Base-by-base conservation (phyloP, 2,329 filamentous ascomycete species). In the Fusarium sp. region DNA sequence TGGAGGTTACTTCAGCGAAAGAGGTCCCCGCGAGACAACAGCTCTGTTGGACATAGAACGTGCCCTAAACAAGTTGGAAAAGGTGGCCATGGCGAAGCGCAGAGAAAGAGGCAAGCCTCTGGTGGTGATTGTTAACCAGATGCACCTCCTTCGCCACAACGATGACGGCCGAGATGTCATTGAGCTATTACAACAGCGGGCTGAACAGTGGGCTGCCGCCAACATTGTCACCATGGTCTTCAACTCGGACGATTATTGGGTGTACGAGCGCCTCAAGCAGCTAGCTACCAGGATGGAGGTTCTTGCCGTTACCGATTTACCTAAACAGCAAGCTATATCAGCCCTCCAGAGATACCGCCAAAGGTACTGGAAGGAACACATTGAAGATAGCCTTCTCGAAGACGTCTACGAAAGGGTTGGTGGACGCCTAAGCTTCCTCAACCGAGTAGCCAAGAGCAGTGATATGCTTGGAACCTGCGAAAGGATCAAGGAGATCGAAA, bases 161-260 rank as follows among this genome's bases (percentile, higher is more conserved):
- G 92, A 96, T 7, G 93, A 96, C 73, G 96, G 96, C n/a, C 90
- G 91, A 56, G 93, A 98, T 76, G 83, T 99, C 15, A 88, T 99
- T 40, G 96, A 99, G 78, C 87, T 99, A 48, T 89, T 99, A 28
- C 96, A 99, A 75, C 96, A 99, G 77, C 89, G 94, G 30, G 95
- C 96, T 2, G 96, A 99, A 79, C 92, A 96, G 77, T 99, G 96
- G 96, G 95, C 96, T 2, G 96, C 95, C 2, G 89, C 92, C 20
- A 95, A 93, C 68, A 85, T 99, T 10, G 92, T 96, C 28, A 98
- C 96, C 2, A 87, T 93, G 83, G 89, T 99, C 32, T 94, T 99
- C 81, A 98, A 97, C 79, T 94, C 90, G 53, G 96, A 99, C 78
- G 96, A 98, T 76, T 99, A 97, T 80, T 99, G 96, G 96, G 92